Conservation (phyloP, 2,329 filamentous ascomycete species). For the Colletotrichum sp. region DNA sequence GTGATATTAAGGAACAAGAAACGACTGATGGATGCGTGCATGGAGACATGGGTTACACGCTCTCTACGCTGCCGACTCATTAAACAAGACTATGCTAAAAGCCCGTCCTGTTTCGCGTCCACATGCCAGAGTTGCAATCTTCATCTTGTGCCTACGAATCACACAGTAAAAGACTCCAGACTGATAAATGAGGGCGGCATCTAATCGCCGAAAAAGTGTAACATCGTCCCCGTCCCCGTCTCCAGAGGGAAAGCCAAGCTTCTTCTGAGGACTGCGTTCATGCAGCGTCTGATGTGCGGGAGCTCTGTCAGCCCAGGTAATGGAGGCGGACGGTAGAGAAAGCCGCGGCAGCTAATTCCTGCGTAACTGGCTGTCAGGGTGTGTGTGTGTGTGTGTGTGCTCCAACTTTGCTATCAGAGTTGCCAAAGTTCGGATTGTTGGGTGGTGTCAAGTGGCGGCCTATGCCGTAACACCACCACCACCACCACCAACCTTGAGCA, state of each 20-base stretch:
- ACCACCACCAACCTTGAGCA: neutral
- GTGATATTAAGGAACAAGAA: constrained; percentile 13
- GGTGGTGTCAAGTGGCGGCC: neutral
- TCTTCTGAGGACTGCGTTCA: neutral
- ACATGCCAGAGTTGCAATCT: neutral
- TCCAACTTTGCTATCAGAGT: neutral
- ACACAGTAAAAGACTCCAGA: neutral
- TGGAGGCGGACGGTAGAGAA: neutral
- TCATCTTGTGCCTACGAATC: neutral
- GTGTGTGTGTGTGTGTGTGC: neutral
- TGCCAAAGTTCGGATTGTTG: neutral
- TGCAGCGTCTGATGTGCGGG: constrained; percentile 6
- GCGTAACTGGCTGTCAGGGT: neutral
- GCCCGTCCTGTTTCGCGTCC: neutral
- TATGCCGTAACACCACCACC: neutral
- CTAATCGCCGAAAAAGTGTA: neutral
- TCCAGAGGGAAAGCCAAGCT: neutral
- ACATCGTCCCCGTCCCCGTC: neutral
- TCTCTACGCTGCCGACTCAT: neutral
- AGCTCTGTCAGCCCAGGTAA: neutral
- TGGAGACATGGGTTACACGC: neutral
- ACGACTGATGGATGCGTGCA: constrained; percentile 10
- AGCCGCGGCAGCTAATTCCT: neutral
- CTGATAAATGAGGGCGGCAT: neutral
- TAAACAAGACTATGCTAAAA: neutral